Conservation (phyloP, 352 stramenopile genomes). For the Globisporangium parvum region DNA sequence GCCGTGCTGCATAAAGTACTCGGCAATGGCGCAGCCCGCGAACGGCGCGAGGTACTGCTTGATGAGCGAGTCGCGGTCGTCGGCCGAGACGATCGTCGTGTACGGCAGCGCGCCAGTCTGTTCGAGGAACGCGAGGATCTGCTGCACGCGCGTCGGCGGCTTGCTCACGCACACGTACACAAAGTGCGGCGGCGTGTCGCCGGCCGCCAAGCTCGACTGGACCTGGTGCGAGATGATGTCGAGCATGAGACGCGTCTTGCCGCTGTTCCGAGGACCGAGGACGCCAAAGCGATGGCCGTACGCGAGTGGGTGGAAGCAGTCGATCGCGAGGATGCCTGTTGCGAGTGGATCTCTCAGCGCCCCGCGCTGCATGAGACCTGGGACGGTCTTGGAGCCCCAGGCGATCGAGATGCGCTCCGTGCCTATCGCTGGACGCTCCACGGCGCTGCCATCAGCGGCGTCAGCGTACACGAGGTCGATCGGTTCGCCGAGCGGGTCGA, state of each 20-base stretch:
- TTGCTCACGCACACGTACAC: constrained; percentile 78
- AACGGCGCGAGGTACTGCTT: constrained; percentile 82
- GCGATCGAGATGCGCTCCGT: constrained; percentile 30
- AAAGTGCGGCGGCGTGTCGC: constrained; percentile 49
- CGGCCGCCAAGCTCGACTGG: constrained; percentile 15
- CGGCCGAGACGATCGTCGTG: constrained; percentile 64
- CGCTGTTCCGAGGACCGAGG: constrained; percentile 56
- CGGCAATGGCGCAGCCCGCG: constrained; percentile 60
- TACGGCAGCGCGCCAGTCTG: constrained; percentile 34
- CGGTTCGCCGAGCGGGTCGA: constrained; percentile 44
- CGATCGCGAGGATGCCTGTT: constrained; percentile 62
- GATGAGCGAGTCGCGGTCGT: constrained; percentile 61
- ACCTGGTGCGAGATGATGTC: constrained; percentile 67
- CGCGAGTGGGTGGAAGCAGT: constrained; percentile 74
- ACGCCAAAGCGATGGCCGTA: constrained; percentile 64
- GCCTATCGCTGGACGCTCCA: not conserved
- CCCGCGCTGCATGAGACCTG: constrained; percentile 49
- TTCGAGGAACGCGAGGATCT: constrained; percentile 54
- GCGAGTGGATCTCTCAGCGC: constrained; percentile 46
- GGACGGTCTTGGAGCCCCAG: constrained; percentile 58
- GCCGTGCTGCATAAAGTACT: constrained; percentile 56
- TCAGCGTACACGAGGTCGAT: constrained; percentile 20
- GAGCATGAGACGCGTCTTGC: constrained; percentile 65
- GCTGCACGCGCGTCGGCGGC: constrained; percentile 41
- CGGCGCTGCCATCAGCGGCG: not conserved